Evolutionary conservation across 208 protist species (phyloP).

Genomic region (Trypanosoma theileri): DNA sequence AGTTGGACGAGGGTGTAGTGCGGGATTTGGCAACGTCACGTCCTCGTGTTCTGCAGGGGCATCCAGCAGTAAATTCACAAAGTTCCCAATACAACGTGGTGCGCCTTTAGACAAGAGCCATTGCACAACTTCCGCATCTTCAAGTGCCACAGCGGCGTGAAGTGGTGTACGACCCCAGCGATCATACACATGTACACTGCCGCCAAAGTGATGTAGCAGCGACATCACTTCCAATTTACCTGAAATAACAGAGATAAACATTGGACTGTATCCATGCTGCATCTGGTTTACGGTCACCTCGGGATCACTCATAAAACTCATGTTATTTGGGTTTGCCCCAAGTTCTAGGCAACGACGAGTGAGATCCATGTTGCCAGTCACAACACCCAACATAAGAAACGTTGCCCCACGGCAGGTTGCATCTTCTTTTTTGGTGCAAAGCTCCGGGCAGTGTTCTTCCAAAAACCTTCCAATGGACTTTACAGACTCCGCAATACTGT

Average conservation of each 20-base stretch:
- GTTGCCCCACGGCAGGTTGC: constrained; percentile 60
- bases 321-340: constrained; percentile 85
- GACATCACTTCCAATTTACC: constrained; percentile 75
- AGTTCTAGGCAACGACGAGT: constrained; percentile 68
- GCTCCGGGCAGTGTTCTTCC: constrained; percentile 63
- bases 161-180: constrained; percentile 87
- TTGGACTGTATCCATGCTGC: constrained; percentile 87
- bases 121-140: constrained; percentile 63
- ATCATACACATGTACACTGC: constrained; percentile 83
- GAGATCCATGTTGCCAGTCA: constrained; percentile 70
- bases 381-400: constrained; percentile 74
- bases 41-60: constrained; percentile 36
- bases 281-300: constrained; percentile 63
- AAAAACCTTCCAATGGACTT: constrained; percentile 80
- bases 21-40: constrained; percentile 58
- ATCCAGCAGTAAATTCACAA: constrained; percentile 44
- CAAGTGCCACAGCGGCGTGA: constrained; percentile 76
- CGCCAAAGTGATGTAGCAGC: constrained; percentile 59
- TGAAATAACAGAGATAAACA: constrained; percentile 80
- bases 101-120: constrained; percentile 78
- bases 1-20: constrained; percentile 41
- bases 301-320: constrained; percentile 74
- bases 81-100: constrained; percentile 69
- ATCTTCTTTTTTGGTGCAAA: constrained; percentile 37
- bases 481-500: constrained; percentile 59